These are phyloP conservation scores for Penicillium alfredii DNA, from an alignment of 495 filamentous ascomycete genomes.

Conservation along the genomic window DNA sequence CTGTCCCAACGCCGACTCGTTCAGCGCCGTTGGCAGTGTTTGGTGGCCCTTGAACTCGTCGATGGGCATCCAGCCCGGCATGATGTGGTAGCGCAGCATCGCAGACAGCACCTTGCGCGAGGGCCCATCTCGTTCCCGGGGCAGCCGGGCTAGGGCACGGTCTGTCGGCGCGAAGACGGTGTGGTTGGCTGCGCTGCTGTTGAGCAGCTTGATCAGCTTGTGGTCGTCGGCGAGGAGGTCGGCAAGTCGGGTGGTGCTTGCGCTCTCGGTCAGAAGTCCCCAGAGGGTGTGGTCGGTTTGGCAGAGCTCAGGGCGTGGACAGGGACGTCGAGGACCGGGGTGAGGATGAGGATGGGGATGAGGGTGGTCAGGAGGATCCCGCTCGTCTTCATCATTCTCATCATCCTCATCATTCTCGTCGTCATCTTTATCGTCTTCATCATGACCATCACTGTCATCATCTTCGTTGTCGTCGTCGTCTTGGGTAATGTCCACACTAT, in stretches of 20 bases:
- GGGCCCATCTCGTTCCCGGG: slow-evolving; percentile 21
- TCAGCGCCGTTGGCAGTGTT: slow-evolving; percentile 65
- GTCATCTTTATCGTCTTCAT: slow-evolving; percentile 31
- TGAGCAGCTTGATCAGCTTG: slow-evolving; percentile 63
- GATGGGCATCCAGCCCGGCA: slow-evolving; percentile 55
- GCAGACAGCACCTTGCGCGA: slow-evolving; percentile 50
- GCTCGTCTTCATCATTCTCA: slow-evolving; percentile 12
- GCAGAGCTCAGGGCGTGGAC: slow-evolving; percentile 23
- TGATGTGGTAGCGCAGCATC: slow-evolving; percentile 69
- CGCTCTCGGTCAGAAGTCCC: slow-evolving; percentile 64
- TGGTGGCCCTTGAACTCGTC: slow-evolving; percentile 49
- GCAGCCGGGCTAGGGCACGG: slow-evolving; percentile 64
- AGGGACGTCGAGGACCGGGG: slow-evolving; percentile 17
- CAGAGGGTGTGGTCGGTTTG: slow-evolving; percentile 63
- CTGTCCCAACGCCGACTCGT: slow-evolving; percentile 48
- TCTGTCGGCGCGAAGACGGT: slow-evolving; percentile 80
- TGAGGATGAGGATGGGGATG: slow-evolving; percentile 16
- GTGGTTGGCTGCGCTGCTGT: slow-evolving; percentile 61
- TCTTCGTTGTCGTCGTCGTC: slow-evolving; percentile 9
- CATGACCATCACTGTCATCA: slow-evolving; percentile 22
- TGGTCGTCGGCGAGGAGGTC: slow-evolving; percentile 63
- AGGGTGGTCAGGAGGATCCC: slow-evolving; percentile 16
- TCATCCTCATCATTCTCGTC: slow-evolving; percentile 35
- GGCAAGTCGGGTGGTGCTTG: slow-evolving; percentile 69
- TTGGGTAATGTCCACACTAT: not conserved